Percentiles rank a stretch among this genome's conserved stretches.
phyloP scores from a whole-genome alignment of 768 basidiomycete species.

The Pleurotus pulmonarius region DNA sequence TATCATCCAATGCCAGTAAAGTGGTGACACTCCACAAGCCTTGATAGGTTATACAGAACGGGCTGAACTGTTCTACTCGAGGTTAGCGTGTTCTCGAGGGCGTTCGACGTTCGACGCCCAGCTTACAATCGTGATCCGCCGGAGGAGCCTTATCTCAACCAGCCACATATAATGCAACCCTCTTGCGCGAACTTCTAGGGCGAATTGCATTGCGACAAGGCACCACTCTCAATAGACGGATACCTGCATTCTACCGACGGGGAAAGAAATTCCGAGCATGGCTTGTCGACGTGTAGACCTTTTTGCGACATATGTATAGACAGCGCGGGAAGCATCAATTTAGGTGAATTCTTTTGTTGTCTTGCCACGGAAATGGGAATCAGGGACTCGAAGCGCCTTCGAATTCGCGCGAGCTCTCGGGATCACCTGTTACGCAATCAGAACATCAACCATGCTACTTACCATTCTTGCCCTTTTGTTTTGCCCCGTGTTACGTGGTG shows the following conservation, averaged over 20 bases:
- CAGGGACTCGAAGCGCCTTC: constrained; percentile 6
- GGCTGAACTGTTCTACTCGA: too few relatives aligned
- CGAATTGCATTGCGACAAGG: background rate
- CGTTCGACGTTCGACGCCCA: background rate
- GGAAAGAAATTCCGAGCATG: background rate
- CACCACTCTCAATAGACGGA: constrained; percentile 4
- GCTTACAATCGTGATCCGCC: background rate
- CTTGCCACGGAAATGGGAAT: constrained; percentile 7
- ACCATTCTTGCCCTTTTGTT: constrained; percentile 2
- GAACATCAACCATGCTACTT: background rate
- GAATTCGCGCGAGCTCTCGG: constrained; percentile 8
- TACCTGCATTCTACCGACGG: background rate
- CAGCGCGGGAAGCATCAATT: constrained; percentile 5
- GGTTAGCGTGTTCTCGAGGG: background rate
- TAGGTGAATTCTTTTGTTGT: constrained; percentile 2
- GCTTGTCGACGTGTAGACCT: background rate
- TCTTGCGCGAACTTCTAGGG: background rate
- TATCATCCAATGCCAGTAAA: background rate
- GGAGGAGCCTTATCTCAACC: constrained; percentile 6
- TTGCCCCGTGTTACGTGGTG: background rate
- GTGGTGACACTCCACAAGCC: background rate
- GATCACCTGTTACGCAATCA: constrained; percentile 1
- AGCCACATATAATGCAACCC: background rate
- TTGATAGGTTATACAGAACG: background rate
- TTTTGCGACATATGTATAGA: constrained; percentile 3